These are phyloP conservation scores for Craspedostauros australis DNA, from an alignment of 108 stramenopile species.

Conservation along the genomic window DNA sequence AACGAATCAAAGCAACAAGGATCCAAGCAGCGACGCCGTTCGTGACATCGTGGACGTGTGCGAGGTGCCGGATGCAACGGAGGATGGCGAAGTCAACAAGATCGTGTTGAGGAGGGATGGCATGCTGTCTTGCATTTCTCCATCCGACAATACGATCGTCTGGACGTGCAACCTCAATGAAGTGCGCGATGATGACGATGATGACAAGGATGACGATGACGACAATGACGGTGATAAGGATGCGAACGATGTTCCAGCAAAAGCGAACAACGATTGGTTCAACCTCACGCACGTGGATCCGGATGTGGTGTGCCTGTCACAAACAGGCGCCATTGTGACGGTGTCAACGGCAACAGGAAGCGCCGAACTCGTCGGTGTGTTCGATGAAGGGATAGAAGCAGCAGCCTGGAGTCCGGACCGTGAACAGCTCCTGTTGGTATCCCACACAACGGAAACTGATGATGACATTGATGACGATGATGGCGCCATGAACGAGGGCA, in stretches of 20 bases:
- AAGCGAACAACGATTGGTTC: too few species aligned
- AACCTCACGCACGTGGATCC: constrained; percentile 28
- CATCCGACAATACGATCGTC: not conserved
- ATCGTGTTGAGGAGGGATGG: constrained; percentile 22
- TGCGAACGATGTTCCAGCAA: too few species aligned
- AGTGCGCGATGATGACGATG: constrained; percentile 12
- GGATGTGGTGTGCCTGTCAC: constrained; percentile 38
- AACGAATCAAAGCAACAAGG: too few species aligned
- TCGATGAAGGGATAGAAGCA: constrained; percentile 73
- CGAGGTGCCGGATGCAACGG: constrained; percentile 3
- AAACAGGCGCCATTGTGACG: constrained; percentile 45
- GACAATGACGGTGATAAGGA: not conserved
- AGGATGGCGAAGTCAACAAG: constrained; percentile 5
- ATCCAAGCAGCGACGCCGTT: not conserved
- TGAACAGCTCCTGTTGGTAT: constrained; percentile 69
- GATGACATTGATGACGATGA: constrained; percentile 18
- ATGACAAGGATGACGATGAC: constrained; percentile 3
- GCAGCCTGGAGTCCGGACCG: constrained; percentile 81
- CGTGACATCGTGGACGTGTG: constrained; percentile 12
- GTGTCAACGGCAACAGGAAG: constrained; percentile 34
- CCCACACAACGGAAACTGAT: constrained; percentile 31
- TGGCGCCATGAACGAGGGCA: constrained; percentile 1
- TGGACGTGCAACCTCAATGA: constrained; percentile 25
- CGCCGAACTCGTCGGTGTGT: constrained; percentile 74
- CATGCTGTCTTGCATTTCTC: not conserved